A percentile compares a stretch with the other conserved stretches of the same genome.
Evolutionary conservation across 73 alveolate species (phyloP).

Genomic region (Paramecium octaurelia): DNA sequence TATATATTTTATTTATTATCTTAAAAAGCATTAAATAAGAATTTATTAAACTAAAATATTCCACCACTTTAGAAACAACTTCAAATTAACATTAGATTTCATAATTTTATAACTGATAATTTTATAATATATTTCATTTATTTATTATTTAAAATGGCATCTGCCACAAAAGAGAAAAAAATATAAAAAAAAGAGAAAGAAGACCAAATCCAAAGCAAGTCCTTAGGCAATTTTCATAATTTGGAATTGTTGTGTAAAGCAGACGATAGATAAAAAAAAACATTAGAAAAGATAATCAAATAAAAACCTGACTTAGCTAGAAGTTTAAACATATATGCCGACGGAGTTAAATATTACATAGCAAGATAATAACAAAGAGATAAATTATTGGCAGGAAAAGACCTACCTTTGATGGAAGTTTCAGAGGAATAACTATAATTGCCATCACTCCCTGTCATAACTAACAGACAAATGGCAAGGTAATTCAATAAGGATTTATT

Average conservation of each 20-base stretch:
- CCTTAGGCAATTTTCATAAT: slow-evolving; percentile 31
- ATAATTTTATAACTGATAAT: not conserved
- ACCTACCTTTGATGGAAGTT: not conserved
- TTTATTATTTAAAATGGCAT: not conserved
- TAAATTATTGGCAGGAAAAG: slow-evolving; percentile 22
- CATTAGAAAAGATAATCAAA: slow-evolving; percentile 19
- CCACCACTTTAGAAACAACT: not conserved
- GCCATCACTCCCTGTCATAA: not conserved
- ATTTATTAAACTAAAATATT: not conserved
- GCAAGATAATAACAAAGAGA: slow-evolving; percentile 37
- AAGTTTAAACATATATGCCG: slow-evolving; percentile 37
- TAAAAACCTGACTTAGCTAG: slow-evolving; percentile 47
- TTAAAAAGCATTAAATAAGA: not conserved
- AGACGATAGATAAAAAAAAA: slow-evolving; percentile 35
- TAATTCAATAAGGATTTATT: not conserved
- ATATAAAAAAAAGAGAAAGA: not conserved
- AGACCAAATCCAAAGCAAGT: not conserved
- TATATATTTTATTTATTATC: not conserved
- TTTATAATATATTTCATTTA: not conserved
- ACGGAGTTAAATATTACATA: slow-evolving; percentile 41
- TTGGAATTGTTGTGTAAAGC: slow-evolving; percentile 29
- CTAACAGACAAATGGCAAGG: not conserved
- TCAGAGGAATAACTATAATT: not conserved
- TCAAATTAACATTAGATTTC: not conserved
- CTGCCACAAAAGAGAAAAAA: not conserved